Evolutionary conservation across 805 yeast species (phyloP).

Genomic region (Metschnikowia similis): DNA sequence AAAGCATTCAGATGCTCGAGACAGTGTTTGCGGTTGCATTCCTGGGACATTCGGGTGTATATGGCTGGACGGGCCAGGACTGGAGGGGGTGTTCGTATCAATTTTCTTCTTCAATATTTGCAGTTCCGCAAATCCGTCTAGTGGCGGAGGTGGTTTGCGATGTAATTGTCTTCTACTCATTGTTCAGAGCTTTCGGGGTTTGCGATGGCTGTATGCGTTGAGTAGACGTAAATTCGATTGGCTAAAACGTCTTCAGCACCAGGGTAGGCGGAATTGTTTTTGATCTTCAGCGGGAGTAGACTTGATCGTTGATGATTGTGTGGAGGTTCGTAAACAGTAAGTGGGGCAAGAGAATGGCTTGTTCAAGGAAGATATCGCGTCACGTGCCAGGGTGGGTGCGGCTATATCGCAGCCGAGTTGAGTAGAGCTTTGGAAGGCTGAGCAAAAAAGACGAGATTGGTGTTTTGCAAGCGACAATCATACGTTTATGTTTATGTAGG

Average conservation of each 20-base stretch:
- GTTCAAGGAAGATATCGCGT: background rate
- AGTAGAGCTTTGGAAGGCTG: background rate
- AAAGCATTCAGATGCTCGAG: background rate
- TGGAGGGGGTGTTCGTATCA: background rate
- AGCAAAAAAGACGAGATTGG: background rate
- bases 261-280: background rate
- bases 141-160: background rate
- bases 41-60: background rate
- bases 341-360: background rate
- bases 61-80: background rate
- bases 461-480: background rate
- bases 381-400: conserved; percentile 1
- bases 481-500: background rate
- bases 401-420: background rate
- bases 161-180: background rate
- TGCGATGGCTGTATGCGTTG: background rate
- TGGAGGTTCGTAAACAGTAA: background rate
- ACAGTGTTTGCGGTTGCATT: background rate
- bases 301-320: background rate
- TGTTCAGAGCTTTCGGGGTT: background rate
- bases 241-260: background rate
- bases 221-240: background rate
- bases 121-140: background rate
- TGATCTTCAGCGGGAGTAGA: background rate
- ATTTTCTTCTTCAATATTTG: background rate